Evolutionary conservation across 257 asterid genomes (phyloP).

Genomic region (Petunia secreta): DNA sequence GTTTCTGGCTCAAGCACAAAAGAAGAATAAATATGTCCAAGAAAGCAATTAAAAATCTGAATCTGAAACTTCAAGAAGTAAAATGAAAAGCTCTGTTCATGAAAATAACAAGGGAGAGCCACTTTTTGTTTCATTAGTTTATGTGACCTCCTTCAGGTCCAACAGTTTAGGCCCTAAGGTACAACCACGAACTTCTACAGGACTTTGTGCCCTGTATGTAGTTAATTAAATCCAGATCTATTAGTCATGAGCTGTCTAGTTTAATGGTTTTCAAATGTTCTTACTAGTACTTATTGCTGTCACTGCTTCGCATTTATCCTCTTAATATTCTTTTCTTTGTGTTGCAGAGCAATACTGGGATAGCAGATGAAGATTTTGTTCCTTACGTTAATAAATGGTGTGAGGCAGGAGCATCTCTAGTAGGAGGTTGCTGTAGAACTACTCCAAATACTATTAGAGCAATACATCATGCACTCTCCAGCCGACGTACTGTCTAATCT

Average conservation of each 20-base stretch:
- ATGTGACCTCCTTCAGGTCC: too few relatives aligned
- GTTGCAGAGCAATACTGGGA: constrained; percentile 79
- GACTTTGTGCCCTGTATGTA: not conserved
- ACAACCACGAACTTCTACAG: constrained; percentile 14
- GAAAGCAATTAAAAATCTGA: not conserved
- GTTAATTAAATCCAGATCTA: not conserved
- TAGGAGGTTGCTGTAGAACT: constrained; percentile 94
- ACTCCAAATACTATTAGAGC: constrained; percentile 75
- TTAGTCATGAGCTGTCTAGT: constrained; percentile 3
- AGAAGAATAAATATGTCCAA: not conserved
- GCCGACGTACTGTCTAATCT: not conserved
- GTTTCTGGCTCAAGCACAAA: not conserved
- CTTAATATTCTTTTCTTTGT: not conserved
- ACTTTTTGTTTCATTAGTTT: not conserved
- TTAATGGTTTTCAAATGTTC: constrained; percentile 1
- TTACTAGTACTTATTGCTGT: constrained; percentile 1
- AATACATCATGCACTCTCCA: constrained; percentile 52
- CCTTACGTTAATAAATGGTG: constrained; percentile 79
- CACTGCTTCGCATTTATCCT: not conserved
- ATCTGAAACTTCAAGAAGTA: constrained; percentile 4
- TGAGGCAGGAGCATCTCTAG: constrained; percentile 83
- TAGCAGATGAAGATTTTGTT: constrained; percentile 71
- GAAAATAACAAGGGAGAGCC: not conserved
- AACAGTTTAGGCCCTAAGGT: not conserved
- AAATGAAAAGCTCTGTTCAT: not conserved